Conservation (phyloP, 1,139 yeast species). For the Casaregolazyma lundiana region DNA sequence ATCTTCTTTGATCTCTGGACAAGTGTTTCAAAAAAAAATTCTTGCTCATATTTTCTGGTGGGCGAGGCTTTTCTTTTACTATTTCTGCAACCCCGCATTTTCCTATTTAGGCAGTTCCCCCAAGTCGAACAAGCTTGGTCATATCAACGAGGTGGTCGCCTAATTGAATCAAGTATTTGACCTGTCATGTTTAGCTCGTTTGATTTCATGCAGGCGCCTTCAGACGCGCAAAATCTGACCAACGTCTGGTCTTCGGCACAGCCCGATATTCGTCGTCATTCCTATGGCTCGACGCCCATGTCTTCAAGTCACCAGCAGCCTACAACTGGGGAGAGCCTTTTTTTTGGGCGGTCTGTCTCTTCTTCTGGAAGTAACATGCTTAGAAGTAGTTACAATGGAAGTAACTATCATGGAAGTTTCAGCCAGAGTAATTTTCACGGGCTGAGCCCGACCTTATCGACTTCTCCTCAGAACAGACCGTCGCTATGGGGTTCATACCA, state of each 20-base stretch:
- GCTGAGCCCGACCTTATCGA: neutral
- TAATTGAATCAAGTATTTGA: neutral
- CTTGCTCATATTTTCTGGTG: neutral
- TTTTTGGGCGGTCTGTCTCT: conserved; percentile 5
- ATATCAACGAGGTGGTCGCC: neutral
- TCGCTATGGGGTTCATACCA: neutral
- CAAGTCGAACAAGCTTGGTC: neutral
- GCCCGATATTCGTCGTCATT: conserved; percentile 4
- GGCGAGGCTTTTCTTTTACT: neutral
- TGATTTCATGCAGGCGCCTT: conserved; percentile 6
- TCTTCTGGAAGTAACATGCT: neutral
- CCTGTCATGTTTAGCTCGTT: conserved; percentile 6
- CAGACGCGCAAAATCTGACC: neutral
- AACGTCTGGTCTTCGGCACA: neutral
- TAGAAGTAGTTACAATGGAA: neutral
- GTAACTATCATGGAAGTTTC: neutral
- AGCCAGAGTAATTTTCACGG: neutral
- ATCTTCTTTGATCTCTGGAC: neutral
- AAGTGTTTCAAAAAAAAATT: neutral
- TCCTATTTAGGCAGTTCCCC: neutral
- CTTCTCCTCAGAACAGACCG: neutral
- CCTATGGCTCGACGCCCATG: conserved; percentile 8
- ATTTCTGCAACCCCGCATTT: conserved; percentile 1
- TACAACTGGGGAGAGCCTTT: conserved; percentile 6
- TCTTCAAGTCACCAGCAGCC: conserved; percentile 1